Evolutionary conservation across 176 grass and related monocot genomes (phyloP), one percentile per base, ranked within the genome.

Genomic region (Urochloa ruziziensis): DNA sequence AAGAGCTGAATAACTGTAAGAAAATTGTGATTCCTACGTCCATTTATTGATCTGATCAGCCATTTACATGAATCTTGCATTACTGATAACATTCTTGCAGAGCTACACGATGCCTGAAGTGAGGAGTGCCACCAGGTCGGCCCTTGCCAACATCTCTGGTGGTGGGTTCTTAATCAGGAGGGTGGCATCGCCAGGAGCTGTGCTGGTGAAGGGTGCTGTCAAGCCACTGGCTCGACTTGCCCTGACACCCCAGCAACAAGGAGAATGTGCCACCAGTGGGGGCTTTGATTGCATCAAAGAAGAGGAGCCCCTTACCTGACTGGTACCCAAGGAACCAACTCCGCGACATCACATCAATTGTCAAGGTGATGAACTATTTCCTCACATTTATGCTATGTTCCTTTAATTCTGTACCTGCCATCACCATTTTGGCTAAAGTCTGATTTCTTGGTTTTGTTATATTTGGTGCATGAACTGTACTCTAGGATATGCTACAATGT

Each of bases 31-130:
- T 70, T 70, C 28, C 11, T 30, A 34, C 21, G 63, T 39, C 57
- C 12, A 54, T 42, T 51, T 73, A 0, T 40, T 37, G 23, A 63
- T 72, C 42, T 63, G 60, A 19, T 28, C 11, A 52, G 62, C 32
- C 30, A 29, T 74, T 86, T 54, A 34, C 80, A 74, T 44, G 64
- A 14, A 62, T 82, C 79, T 70, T 59, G 10, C 19, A 16, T 66
- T 21, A 39, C n/a, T 43, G 43, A 33, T 36, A 29, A 49, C 16
- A 14, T 83, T 78, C 24, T 78, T 11, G 21, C 66, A 79, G 86
- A 70, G 21, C 49, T 70, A 37, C 65, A 86, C 63, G 83, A 89
- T 90, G 89, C 42, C 63, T 66, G 86, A n/a, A n/a, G n/a, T n/a
- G n/a, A n/a, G n/a, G n/a, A n/a, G n/a, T n/a, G n/a, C n/a, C n/a